phyloP scores from a whole-genome alignment of 352 stramenopile species.

The Phytophthora pistaciae region DNA sequence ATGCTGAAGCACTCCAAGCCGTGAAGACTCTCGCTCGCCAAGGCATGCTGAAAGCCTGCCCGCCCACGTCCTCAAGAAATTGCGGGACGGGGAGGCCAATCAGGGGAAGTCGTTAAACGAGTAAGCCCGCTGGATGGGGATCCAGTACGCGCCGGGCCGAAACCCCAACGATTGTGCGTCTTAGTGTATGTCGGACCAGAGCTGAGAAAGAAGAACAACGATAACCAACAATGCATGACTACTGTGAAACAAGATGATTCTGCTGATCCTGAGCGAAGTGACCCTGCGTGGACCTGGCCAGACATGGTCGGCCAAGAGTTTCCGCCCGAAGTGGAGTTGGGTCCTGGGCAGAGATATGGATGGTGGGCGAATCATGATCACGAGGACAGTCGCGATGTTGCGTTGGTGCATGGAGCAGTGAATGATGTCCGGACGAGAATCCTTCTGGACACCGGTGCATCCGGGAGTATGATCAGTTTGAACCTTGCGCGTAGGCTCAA shows the following conservation, averaged over 20 bases:
- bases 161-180: constrained; percentile 15
- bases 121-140: constrained; percentile 19
- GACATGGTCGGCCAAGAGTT: neutral
- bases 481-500: constrained; percentile 6
- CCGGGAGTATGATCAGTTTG: constrained; percentile 3
- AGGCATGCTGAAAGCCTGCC: constrained; percentile 1
- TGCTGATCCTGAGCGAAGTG: constrained; percentile 1
- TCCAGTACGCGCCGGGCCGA: constrained; percentile 19
- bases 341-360: neutral
- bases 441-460: neutral
- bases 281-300: neutral
- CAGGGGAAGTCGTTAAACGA: constrained; percentile 25
- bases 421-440: neutral
- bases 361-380: constrained; percentile 1
- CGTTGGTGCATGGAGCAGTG: neutral
- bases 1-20: neutral
- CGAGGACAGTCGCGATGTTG: neutral
- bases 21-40: neutral
- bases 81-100: neutral
- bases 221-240: constrained; percentile 17
- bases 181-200: constrained; percentile 25
- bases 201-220: neutral
- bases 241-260: neutral
- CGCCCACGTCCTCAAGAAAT: neutral
- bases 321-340: neutral